Percentiles rank a stretch among this genome's conserved stretches.
Evolutionary conservation across 768 basidiomycete species (phyloP).

Genomic region (Gloeostereum incarnatum): DNA sequence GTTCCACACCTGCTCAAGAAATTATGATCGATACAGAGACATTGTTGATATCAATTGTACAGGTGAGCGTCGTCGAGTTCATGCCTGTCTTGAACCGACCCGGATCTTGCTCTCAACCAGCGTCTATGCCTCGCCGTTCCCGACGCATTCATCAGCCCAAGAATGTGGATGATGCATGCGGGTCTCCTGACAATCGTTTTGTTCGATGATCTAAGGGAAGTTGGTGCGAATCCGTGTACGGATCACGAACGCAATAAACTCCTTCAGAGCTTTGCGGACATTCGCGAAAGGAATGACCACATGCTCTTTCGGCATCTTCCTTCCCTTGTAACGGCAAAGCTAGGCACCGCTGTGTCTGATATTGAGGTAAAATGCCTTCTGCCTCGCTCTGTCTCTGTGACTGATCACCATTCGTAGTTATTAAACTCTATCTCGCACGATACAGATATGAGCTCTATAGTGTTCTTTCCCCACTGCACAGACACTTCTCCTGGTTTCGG

Average conservation of each 20-base stretch:
- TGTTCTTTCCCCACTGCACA: constrained; percentile 43
- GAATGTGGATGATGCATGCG: constrained; percentile 52
- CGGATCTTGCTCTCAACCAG: too few relatives aligned
- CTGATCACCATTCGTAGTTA: constrained; percentile 29
- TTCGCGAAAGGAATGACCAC: constrained; percentile 72
- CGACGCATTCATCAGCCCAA: constrained; percentile 68
- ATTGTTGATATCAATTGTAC: constrained; percentile 47
- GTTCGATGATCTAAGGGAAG: constrained; percentile 24
- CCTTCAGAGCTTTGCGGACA: constrained; percentile 53
- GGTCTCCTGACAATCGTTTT: constrained; percentile 38
- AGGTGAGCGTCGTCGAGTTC: constrained; percentile 33
- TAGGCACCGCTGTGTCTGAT: constrained; percentile 52
- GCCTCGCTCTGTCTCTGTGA: neutral
- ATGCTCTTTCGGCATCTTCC: constrained; percentile 67
- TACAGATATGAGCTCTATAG: constrained; percentile 48
- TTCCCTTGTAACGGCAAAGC: constrained; percentile 44
- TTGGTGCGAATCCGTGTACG: constrained; percentile 20
- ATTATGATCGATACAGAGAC: constrained; percentile 44
- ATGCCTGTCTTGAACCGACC: constrained; percentile 1
- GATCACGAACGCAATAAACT: constrained; percentile 35
- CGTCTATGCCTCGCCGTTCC: constrained; percentile 62
- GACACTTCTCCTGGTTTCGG: constrained; percentile 36
- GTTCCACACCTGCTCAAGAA: constrained; percentile 40
- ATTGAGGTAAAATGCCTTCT: constrained; percentile 28
- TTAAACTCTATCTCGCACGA: constrained; percentile 68